Base-by-base conservation (phyloP, 73 alveolate species). In the Breviolum minutum region DNA sequence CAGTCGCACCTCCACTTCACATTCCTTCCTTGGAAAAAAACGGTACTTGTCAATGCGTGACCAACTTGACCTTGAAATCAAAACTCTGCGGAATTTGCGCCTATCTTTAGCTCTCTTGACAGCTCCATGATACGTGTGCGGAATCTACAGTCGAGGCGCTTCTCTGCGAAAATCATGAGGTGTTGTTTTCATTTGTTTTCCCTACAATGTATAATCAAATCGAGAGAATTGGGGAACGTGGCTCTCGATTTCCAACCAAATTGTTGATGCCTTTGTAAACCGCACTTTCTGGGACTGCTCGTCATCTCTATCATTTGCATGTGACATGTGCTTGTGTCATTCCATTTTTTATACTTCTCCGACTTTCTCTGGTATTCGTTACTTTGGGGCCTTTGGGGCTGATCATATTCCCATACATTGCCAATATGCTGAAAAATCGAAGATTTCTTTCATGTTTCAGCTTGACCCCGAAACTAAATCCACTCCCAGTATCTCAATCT, bases 401-500 rank as follows among this genome's bases (percentile, higher is more conserved):
- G 54, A 40, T 40, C 80, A 69, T 20, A 69, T 20, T 20, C 7
- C 20, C 80, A 69, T 69, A 17, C 2, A 24, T 24, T 69, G 80
- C 80, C 80, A 69, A 24, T 24, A 69, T 69, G 80, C 20, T 24
- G 27, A 69, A 69, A 69, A 69, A 20, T 17, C 80, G 80, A 20
- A 4, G 80, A 4, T 40, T 40, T 40, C 54, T 40, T 40, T 40
- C 54, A 40, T 40, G 54, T 40, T 40, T 40, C 54, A 40, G 54
- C 54, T 40, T 40, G 54, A 40, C 54, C 54, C 54, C 54, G 54
- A 40, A 40, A 40, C 16, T 77, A 24, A 48, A 5, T 30, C 26
- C 86, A 11, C 29, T n/a, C 92, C 29, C 26, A 82, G 92, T 90
- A 8, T 27, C 90, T 92, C 98, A 69, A 92, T 69, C 27, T 68